phyloP scores from a whole-genome alignment of 2,329 filamentous ascomycete genomes.

The Dactylonectria estremocensis region DNA sequence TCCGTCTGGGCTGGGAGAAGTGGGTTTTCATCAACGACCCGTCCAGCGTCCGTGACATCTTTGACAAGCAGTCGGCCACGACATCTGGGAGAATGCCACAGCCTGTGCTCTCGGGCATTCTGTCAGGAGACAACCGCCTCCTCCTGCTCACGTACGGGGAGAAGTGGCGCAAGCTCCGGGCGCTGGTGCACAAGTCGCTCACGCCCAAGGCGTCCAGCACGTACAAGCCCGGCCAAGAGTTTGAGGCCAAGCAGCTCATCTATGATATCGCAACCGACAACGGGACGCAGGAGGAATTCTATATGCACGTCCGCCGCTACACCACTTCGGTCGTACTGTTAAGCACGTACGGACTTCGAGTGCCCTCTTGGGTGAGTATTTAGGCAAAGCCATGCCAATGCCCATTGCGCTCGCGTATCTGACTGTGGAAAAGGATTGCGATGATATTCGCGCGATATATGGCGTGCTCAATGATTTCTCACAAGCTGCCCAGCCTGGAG shows the following conservation, averaged over 20 bases:
- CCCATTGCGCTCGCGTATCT: neutral
- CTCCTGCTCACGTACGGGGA: constrained; percentile 24
- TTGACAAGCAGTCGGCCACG: constrained; percentile 33
- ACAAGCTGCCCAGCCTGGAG: constrained; percentile 16
- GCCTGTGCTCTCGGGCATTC: constrained; percentile 21
- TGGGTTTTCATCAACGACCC: constrained; percentile 34
- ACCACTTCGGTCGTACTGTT: constrained; percentile 25
- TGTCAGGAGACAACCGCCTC: constrained; percentile 28
- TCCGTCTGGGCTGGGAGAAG: constrained; percentile 29
- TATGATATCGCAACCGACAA: constrained; percentile 26
- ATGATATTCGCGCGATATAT: constrained; percentile 21
- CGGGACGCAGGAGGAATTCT: constrained; percentile 21
- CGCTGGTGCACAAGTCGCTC: constrained; percentile 21
- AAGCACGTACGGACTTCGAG: constrained; percentile 29
- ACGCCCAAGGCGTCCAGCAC: constrained; percentile 23
- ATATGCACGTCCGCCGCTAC: constrained; percentile 28
- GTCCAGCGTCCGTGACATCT: constrained; percentile 27
- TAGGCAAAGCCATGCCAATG: neutral
- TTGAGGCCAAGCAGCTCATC: constrained; percentile 31
- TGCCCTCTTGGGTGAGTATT: constrained; percentile 23
- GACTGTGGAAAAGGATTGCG: constrained; percentile 12
- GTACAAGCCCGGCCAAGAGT: constrained; percentile 29
- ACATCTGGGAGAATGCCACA: constrained; percentile 31
- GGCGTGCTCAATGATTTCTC: constrained; percentile 25
- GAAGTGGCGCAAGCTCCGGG: constrained; percentile 30